These are phyloP conservation scores for Gossypium davidsonii DNA, from an alignment of 441 rosid genomes.

Conservation along the genomic window DNA sequence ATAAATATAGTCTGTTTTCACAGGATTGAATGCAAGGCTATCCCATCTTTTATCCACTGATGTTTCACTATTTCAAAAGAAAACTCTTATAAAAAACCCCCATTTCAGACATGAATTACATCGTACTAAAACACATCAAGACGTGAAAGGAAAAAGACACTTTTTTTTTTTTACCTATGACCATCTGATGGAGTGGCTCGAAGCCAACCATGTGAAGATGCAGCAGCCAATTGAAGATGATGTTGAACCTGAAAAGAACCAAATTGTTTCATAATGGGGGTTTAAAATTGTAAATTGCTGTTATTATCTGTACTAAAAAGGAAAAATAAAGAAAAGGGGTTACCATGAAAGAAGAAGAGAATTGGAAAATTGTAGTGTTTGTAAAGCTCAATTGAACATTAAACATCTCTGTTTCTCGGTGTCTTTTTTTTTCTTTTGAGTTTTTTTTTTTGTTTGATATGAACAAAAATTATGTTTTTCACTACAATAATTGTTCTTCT, in stretches of 20 bases:
- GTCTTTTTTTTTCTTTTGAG: background rate
- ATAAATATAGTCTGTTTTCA: conserved; percentile 39
- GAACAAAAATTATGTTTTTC: background rate
- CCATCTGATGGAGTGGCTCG: background rate
- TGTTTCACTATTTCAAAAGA: conserved; percentile 8
- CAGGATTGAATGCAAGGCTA: conserved; percentile 28
- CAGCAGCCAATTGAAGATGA: conserved; percentile 2
- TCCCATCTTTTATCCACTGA: conserved; percentile 29
- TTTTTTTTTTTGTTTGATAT: background rate
- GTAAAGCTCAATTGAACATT: background rate
- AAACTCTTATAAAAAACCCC: background rate
- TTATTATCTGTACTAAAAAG: background rate
- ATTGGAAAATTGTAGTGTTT: background rate
- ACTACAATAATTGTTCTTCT: background rate
- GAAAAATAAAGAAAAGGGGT: background rate
- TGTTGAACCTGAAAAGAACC: background rate
- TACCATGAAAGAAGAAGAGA: background rate
- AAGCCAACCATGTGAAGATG: background rate
- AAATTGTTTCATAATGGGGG: background rate
- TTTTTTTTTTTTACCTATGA: background rate
- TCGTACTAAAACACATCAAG: background rate
- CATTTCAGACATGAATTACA: background rate
- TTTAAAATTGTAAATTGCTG: background rate
- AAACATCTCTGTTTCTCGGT: background rate
- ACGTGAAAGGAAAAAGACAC: background rate